Evolutionary conservation across 2,329 filamentous ascomycete species (phyloP).

Genomic region (Coniochaeta sp.): DNA sequence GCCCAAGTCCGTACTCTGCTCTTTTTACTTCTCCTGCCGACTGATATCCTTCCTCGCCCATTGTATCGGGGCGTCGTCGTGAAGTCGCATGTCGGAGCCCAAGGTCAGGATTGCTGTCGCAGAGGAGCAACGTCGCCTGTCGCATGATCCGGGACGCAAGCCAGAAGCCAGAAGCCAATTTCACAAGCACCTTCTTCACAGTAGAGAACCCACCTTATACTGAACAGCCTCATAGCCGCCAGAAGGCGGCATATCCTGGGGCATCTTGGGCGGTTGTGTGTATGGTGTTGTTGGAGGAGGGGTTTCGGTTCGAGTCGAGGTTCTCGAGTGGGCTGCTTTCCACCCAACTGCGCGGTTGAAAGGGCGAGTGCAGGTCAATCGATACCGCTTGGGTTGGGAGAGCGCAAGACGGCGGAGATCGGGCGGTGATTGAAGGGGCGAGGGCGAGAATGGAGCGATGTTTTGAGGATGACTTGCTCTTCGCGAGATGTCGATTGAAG

Average conservation of each 20-base stretch:
- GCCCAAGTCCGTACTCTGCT: no score
- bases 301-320: not conserved
- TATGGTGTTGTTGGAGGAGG: not conserved
- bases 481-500: not conserved
- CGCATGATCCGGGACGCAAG: no score
- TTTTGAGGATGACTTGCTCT: not conserved
- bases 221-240: slow-evolving; percentile 96
- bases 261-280: slow-evolving; percentile 56
- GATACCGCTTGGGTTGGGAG: not conserved
- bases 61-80: no score
- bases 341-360: not conserved
- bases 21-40: no score
- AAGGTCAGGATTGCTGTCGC: no score
- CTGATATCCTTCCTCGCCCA: no score
- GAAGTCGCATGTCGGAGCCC: no score
- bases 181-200: slow-evolving; percentile 3
- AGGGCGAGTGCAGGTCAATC: not conserved
- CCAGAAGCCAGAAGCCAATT: not conserved
- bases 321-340: not conserved
- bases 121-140: no score
- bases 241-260: slow-evolving; percentile 92
- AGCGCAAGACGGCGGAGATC: no score
- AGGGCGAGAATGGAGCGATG: not conserved
- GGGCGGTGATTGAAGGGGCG: no score
- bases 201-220: slow-evolving; percentile 67